Percentiles rank a stretch among this genome's conserved stretches.
Conservation (phyloP, 495 filamentous ascomycete genomes). For the Hypoxylon cercidicola region DNA sequence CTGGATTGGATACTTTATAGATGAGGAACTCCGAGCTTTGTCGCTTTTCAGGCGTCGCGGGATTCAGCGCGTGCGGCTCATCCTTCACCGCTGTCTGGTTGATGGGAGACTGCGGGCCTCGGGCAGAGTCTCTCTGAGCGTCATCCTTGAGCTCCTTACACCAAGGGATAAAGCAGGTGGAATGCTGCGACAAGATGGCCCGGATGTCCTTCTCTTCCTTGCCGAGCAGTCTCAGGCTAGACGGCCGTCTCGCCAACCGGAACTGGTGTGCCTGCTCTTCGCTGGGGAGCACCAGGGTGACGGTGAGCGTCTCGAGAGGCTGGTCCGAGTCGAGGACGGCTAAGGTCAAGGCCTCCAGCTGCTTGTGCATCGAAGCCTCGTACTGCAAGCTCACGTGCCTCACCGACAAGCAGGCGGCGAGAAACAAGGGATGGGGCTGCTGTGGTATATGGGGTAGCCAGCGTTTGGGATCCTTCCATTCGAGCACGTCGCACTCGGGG, state of each 20-base stretch:
- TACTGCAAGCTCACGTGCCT: conserved; percentile 20
- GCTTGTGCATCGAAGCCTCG: conserved; percentile 8
- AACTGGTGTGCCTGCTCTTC: neutral
- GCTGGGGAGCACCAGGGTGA: neutral
- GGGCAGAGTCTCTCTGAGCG: neutral
- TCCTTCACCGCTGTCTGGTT: neutral
- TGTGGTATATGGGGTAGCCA: neutral
- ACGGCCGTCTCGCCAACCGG: conserved; percentile 15
- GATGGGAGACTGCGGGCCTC: conserved; percentile 1
- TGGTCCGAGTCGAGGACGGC: conserved; percentile 23
- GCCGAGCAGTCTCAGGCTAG: conserved; percentile 6
- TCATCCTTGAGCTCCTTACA: neutral
- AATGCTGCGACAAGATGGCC: conserved; percentile 6
- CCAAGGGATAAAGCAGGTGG: conserved; percentile 18
- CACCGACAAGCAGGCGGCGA: conserved; percentile 23
- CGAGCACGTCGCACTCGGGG: conserved; percentile 20
- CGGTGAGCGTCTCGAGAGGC: conserved; percentile 24
- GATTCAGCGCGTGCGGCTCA: neutral
- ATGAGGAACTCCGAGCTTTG: conserved; percentile 10
- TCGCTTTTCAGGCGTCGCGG: neutral
- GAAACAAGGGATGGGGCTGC: conserved; percentile 9
- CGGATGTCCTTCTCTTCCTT: conserved; percentile 1
- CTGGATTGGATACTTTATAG: conserved; percentile 9
- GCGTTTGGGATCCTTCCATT: conserved; percentile 12
- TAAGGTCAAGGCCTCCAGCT: conserved; percentile 13